Percentiles rank a stretch among this genome's conserved stretches.
Evolutionary conservation across 768 basidiomycete species (phyloP).

Genomic region (Dacryopinax spathularia): DNA sequence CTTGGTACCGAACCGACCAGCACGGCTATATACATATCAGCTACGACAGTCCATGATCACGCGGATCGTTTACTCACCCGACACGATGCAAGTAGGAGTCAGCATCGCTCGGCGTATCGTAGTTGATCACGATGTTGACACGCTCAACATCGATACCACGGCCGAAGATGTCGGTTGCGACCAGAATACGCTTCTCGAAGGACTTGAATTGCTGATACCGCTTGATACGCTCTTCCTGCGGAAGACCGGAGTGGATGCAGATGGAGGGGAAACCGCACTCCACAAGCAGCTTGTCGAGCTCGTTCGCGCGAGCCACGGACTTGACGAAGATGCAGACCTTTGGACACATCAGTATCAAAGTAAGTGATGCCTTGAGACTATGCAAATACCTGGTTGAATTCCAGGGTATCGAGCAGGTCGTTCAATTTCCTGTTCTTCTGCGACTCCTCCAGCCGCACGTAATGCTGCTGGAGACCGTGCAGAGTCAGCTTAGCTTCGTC

Average conservation of each 20-base stretch:
- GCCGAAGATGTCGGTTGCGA: conserved; percentile 98
- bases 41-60: neutral
- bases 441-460: conserved; percentile 88
- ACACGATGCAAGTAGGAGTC: conserved; percentile 98
- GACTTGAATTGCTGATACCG: conserved; percentile 98
- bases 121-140: conserved; percentile 98
- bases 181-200: conserved; percentile 97
- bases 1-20: conserved; percentile 98
- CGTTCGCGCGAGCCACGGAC: conserved; percentile 90
- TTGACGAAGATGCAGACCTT: conserved; percentile 99
- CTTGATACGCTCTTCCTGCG: conserved; percentile 90
- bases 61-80: conserved; percentile 39
- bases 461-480: conserved; percentile 97
- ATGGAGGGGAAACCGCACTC: conserved; percentile 99
- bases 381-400: conserved; percentile 82
- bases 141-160: conserved; percentile 99
- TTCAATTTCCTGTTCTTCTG: conserved; percentile 96
- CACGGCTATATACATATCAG: conserved; percentile 46
- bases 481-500: conserved; percentile 97
- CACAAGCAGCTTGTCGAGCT: conserved; percentile 86
- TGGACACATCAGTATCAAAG: neutral
- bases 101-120: conserved; percentile 92
- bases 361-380: neutral
- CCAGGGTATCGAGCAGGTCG: conserved; percentile 83
- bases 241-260: conserved; percentile 85